Evolutionary conservation across 257 asterid species (phyloP), one percentile per base, ranked within the genome.

Genomic region (Fraxinus anomala): DNA sequence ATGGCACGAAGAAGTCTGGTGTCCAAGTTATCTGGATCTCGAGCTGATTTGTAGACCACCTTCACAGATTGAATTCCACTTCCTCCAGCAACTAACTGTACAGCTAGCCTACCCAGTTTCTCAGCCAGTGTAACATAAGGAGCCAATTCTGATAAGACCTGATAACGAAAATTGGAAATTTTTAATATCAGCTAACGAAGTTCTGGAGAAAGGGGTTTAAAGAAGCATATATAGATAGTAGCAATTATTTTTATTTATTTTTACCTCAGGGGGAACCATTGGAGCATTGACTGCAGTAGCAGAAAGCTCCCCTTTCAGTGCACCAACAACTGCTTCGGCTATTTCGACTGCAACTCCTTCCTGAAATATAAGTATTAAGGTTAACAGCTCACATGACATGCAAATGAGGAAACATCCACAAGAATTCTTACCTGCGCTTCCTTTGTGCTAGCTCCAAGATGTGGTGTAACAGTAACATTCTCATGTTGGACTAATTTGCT

Each of bases 281-380:
- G 99, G 99, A 82, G 99, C 99, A 81, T 95, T 95, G 70, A 95
- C 99, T 30, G 99, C 97, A 44, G 98, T 95, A 31, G 99, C 97
- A 56, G 99, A 90, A 73, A 95, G 98, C 79, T 95, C 99, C 31
- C 99, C 98, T 65, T 83, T 86, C 80, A 95, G 79, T n/a, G 98
- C 99, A 70, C 98, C 99, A 76, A 90, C 97, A 76, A 95, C 99
- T 11, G 98, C 99, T 88, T 95, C 98, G 8, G 99, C 98, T 84
- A 95, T 93, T 86, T 95, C 98, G 66, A 95, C 88, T 5, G 99
- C 98, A 74, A 95, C 99, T 65, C 98, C 99, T 89, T 95, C 99
- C 99, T 94, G 85, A 59, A 80, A 81, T 66, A 65, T 68, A 61
- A 6, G 5, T 8, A 59, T n/a, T 4, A 1, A 59, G 7, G 31